Evolutionary conservation across 129 eudicot genomes (phyloP).

Genomic region (Gnaphalium uliginosum): DNA sequence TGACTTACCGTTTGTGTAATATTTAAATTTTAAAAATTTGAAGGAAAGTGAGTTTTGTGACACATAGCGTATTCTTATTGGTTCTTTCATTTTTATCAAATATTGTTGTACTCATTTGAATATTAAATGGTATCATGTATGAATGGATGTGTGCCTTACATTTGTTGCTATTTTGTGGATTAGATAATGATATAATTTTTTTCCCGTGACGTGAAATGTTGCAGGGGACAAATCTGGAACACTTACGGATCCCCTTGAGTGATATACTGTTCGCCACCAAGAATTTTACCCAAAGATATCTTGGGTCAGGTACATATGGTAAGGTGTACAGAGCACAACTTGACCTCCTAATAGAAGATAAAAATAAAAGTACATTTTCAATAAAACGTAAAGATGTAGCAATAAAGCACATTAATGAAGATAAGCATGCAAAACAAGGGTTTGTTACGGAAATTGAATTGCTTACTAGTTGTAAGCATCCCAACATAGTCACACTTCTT

Average conservation of each 20-base stretch:
- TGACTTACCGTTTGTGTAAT: too few relatives aligned
- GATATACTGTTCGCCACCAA: neutral
- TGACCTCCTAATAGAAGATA: too few relatives aligned
- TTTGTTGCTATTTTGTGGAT: too few relatives aligned
- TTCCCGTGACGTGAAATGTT: neutral
- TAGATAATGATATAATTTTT: too few relatives aligned
- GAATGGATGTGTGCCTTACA: too few relatives aligned
- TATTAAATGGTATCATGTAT: too few relatives aligned
- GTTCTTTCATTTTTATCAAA: too few relatives aligned
- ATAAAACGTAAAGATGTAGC: neutral
- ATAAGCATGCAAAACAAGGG: neutral
- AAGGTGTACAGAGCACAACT: conserved; percentile 3
- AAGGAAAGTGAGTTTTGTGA: too few relatives aligned
- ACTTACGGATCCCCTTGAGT: neutral
- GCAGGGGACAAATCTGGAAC: neutral
- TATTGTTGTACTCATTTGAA: too few relatives aligned
- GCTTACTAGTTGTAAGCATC: neutral
- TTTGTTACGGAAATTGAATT: neutral
- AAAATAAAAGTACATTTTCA: too few relatives aligned
- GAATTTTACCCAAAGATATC: neutral
- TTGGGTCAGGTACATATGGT: neutral
- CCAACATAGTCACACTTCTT: neutral
- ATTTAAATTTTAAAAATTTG: too few relatives aligned
- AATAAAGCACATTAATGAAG: neutral
- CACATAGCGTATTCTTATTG: too few relatives aligned